phyloP scores from a whole-genome alignment of 495 filamentous ascomycete genomes.

The Glarea lozoyensis region DNA sequence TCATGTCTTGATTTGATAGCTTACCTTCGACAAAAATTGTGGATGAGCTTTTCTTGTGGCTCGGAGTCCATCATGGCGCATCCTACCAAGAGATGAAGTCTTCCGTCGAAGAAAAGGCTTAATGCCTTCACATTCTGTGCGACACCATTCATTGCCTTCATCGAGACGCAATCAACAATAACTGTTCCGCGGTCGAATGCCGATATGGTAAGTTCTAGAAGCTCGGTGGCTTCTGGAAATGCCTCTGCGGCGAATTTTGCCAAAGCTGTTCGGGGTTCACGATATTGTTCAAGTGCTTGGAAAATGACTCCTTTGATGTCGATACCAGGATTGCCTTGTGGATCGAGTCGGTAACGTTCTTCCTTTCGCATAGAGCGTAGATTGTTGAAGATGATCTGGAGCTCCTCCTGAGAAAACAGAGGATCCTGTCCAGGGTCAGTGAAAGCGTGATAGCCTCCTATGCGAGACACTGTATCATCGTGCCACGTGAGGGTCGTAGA shows the following conservation, averaged over 20 bases:
- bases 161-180: constrained; percentile 7
- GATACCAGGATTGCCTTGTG: constrained; percentile 36
- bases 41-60: neutral
- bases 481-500: neutral
- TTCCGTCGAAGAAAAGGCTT: neutral
- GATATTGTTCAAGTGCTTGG: constrained; percentile 6
- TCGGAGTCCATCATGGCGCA: constrained; percentile 6
- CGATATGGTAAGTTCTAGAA: constrained; percentile 6
- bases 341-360: constrained; percentile 14
- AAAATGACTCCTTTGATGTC: constrained; percentile 31
- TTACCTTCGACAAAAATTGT: constrained; percentile 6
- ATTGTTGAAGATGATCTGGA: constrained; percentile 35
- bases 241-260: constrained; percentile 9
- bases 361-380: constrained; percentile 10
- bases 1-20: neutral
- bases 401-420: constrained; percentile 42
- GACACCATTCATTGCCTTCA: constrained; percentile 1
- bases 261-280: constrained; percentile 2
- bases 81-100: constrained; percentile 4
- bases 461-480: constrained; percentile 20
- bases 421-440: constrained; percentile 36
- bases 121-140: constrained; percentile 6
- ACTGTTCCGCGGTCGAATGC: constrained; percentile 8
- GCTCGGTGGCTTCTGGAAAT: constrained; percentile 9
- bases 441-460: constrained; percentile 33